Evolutionary conservation across 495 filamentous ascomycete species (phyloP), one percentile per base, ranked within the genome.

Genomic region (Lentithecium fluviatile): DNA sequence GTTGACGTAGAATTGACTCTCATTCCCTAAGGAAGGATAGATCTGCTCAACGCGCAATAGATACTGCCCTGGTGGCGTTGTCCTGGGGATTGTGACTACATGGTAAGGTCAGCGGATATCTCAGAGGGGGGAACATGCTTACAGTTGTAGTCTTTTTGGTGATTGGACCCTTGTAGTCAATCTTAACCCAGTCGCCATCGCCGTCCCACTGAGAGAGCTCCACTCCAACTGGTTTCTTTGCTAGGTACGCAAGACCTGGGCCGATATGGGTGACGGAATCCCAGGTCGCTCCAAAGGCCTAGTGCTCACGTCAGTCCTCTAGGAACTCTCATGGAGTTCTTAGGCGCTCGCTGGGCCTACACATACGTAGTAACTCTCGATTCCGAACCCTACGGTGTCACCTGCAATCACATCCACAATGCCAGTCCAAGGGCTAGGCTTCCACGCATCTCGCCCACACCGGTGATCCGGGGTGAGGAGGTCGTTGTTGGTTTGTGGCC

Each of bases 371-470:
- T 32, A 3, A 3, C 10, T 32, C 10, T 10, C 29, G 10, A 32
- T 10, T 32, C 29, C 10, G 50, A 53, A 53, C 11, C 50, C 50
- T 3, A 53, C 6, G 4, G 2, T 32, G 5, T 7, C 25, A 2
- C 50, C 50, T 4, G 50, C 50, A 34, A 53, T 17, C 6, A 53
- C 50, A 19, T 36, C 36, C 21, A 24, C 50, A 17, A 53, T 40
- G 13, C n/a, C 19, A 37, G 50, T 53, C 7, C 5, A 3, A 6
- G 29, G 29, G 26, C 50, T 40, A 5, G 45, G 45, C 45, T 25
- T 48, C n/a, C 21, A 48, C 10, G 50, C 50, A 40, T 53, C 50
- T 6, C 50, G 50, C 7, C 50, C 50, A n/a, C 50, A 53, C 7
- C 50, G 50, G 12, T 21, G n/a, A 13, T 48, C 24, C 2, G 7